Evolutionary conservation across 2,329 filamentous ascomycete genomes (phyloP), one percentile per base, ranked within the genome.

Genomic region (Pseudocercospora fuligena): DNA sequence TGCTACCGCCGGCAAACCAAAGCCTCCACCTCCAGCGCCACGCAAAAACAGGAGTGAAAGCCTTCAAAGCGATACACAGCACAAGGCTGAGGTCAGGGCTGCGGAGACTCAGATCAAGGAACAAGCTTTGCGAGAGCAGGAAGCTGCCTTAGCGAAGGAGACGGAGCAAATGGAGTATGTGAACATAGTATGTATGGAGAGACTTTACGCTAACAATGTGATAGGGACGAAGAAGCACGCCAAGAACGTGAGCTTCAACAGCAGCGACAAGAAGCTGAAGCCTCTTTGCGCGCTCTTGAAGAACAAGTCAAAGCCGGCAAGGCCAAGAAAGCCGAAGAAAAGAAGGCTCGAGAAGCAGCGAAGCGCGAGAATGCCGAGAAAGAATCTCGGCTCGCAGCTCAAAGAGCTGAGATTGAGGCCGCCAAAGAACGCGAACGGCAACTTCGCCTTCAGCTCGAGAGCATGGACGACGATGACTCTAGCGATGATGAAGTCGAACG

Each of bases 241-340:
- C 91, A 94, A 78, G 93, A 97, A 78, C 88, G 91, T 29, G 93
- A 96, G 67, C 86, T 97, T 63, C 88, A 87, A 33, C 88, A 86
- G 72, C 93, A 97, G 80, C 90, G 90, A 62, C 88, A 93, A 74
- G 93, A 91, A 61, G 89, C 94, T 47, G 89, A 91, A 73, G 91
- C 92, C 69, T 92, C 94, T 60, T 86, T 98, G 25, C 92, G 89
- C 77, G 93, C 93, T 16, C 87, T 99, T 8, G 94, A 99, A 80
- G 93, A 98, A 78, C 93, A 97, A 79, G 93, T 98, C 61, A 90
- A 90, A 69, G 92, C 94, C 77, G 93, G 94, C 74, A 99, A 98
- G 82, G 82, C 98, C 61, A 94, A 93, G 84, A 98, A 97, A 80
- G 92, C 96, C 72, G 95, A 99, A 79, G 95, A 97, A 82, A 97